Base-by-base conservation (phyloP, 1,284 basidiomycete genomes). In the Caloboletus inedulis region DNA sequence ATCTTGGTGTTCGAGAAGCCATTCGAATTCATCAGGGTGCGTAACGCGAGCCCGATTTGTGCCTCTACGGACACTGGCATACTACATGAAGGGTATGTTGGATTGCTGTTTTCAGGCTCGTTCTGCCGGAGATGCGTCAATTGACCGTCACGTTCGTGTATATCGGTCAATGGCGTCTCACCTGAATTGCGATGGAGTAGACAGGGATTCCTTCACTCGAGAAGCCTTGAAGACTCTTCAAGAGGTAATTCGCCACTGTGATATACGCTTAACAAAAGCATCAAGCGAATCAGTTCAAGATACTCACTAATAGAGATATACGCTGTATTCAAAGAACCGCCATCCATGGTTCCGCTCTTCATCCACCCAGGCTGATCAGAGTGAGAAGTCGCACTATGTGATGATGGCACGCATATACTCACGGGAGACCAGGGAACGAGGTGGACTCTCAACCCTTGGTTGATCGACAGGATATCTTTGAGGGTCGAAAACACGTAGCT, bases 401-500 rank as follows among this genome's bases (percentile, higher is more conserved):
- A 16, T 9, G 14, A 18, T 25, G 4, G 2, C 2, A 29, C 3
- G 39, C 12, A 21, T 34, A 16, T n/a, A 64, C 72, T 55, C 54
- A 79, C 78, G 10, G 78, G 76, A 50, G 77, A 79, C 79, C 79
- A 81, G 1, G 79, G 79, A 29, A 77, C 34, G 13, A 79, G 53
- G 45, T 78, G 75, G 5, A 80, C 65, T 56, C 70, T 74, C 33
- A 79, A 53, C 52, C 63, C 60, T 13, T 57, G 59, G 45, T 78
- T 78, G 59, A 81, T 65, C 10, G 73, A 69, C 43, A 69, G 54
- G 51, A 81, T 80, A 55, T 81, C 79, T 25, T 57, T 64, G 49
- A 81, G 69, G 1, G 72, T 70, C 3, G 72, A 70, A 64, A 77
- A 79, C 16, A 81, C 60, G 50, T 75, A 73, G 34, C 73, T 69